Base-by-base conservation (phyloP, 2,329 filamentous ascomycete genomes). In the Nigrospora osmanthi region DNA sequence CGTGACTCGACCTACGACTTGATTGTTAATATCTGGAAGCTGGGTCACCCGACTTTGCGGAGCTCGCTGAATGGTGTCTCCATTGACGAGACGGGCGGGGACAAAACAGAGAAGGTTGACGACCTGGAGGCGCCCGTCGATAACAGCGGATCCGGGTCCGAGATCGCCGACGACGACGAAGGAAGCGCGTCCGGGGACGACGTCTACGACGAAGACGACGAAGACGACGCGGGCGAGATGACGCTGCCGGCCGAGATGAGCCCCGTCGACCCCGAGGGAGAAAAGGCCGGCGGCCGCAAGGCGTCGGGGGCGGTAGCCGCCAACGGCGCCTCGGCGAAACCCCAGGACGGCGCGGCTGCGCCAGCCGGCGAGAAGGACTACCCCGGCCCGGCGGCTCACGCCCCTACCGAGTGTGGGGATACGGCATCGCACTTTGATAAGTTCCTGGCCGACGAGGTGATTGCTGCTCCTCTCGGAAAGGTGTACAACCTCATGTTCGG, bases 11-110 rank as follows among this genome's bases (percentile, higher is more conserved):
- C 94, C 0, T 98, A 97, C 59, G 94, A 98, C 60, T 71, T 98
- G 38, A 90, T 98, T 60, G 86, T 98, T 53, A 94, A 94, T 48
- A 97, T 98, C 47, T 98, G 93, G 93, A 95, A 95, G 63, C 85
- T 96, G 30, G 93, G 88, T 14, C 93, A 98, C 61, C 91, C 93
- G 2, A 88, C 89, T 45, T 69, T 98, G 30, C 88, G 89, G 63
- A 95, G 89, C 60, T 94, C 89, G 4, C 71, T 95, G 3, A 96
- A 96, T 51, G 91, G 93, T 3, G 88, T 94, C 11, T 78, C 81
- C 12, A 73, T 96, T 3, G 87, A 90, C 51, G 83, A 88, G 49
- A 84, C 81, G 1, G 85, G 88, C 6, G 89, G 89, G 17, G 90
- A 96, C 64, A 95, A 93, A 68, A 95, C 89, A 0, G 90, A 94